Percentiles rank a stretch among this genome's conserved stretches.
These are phyloP conservation scores for Ceriops zippeliana DNA, from an alignment of 345 rosid species.

Conservation along the genomic window DNA sequence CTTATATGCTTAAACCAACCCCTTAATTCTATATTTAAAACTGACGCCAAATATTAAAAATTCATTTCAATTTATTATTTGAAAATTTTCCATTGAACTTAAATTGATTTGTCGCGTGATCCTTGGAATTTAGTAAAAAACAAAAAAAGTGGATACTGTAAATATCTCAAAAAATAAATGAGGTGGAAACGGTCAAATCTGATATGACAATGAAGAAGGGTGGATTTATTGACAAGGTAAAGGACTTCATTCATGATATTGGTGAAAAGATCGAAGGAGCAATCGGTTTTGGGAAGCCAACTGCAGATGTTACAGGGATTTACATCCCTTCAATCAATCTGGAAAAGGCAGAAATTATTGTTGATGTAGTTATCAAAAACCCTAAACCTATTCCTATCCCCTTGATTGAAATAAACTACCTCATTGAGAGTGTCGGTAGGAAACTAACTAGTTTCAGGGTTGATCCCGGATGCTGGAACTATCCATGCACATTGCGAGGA, in stretches of 20 bases:
- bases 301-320: conserved; percentile 78
- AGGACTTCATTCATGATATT: conserved; percentile 80
- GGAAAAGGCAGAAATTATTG: conserved; percentile 69
- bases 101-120: no score
- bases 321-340: conserved; percentile 82
- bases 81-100: no score
- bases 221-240: conserved; percentile 80
- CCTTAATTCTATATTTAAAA: no score
- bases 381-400: conserved; percentile 96
- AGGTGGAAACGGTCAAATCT: no score
- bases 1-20: no score
- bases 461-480: conserved; percentile 96
- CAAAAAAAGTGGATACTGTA: no score
- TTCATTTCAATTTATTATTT: no score
- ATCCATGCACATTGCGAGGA: conserved; percentile 88
- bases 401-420: conserved; percentile 71
- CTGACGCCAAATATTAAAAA: no score
- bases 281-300: conserved; percentile 93
- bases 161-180: no score
- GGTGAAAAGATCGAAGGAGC: conserved; percentile 91
- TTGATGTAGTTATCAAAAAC: conserved; percentile 87
- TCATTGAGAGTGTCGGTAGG: conserved; percentile 86
- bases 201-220: conserved; percentile 44
- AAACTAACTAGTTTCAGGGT: conserved; percentile 80
- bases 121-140: no score